A percentile compares a stretch with the other conserved stretches of the same genome.
These are phyloP conservation scores for Tuber brumale DNA, from an alignment of 495 filamentous ascomycete genomes.

Conservation along the genomic window DNA sequence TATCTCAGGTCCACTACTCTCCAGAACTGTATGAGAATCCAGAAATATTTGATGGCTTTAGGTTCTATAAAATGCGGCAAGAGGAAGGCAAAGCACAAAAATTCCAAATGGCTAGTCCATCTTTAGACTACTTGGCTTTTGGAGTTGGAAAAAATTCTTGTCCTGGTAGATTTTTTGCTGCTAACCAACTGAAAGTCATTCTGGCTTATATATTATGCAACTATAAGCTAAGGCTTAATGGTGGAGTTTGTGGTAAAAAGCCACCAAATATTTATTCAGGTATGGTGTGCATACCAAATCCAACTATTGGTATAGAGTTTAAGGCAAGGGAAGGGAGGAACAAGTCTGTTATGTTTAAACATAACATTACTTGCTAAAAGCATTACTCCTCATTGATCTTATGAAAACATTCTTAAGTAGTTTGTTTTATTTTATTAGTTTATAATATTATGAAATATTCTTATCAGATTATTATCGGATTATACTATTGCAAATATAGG, in stretches of 20 bases:
- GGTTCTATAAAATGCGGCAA: conserved; percentile 1
- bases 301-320: conserved; percentile 1
- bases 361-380: too few species aligned
- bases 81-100: background rate
- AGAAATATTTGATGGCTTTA: conserved; percentile 14
- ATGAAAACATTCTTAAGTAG: too few species aligned
- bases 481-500: too few species aligned
- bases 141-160: conserved; percentile 53
- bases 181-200: conserved; percentile 17
- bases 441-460: too few species aligned
- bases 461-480: too few species aligned
- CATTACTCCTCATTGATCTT: too few species aligned
- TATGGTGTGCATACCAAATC: conserved; percentile 5
- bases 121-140: conserved; percentile 45
- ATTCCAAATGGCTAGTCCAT: conserved; percentile 2
- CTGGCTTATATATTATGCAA: conserved; percentile 14
- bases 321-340: conserved; percentile 7
- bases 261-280: background rate
- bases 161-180: conserved; percentile 28
- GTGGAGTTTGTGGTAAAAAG: background rate
- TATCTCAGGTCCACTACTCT: conserved; percentile 20
- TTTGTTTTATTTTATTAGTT: too few species aligned
- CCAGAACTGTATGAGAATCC: conserved; percentile 29
- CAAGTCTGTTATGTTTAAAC: conserved; percentile 6
- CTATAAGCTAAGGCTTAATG: conserved; percentile 13